phyloP scores from a whole-genome alignment of 2,329 filamentous ascomycete genomes.

The Botryotinia globosa region DNA sequence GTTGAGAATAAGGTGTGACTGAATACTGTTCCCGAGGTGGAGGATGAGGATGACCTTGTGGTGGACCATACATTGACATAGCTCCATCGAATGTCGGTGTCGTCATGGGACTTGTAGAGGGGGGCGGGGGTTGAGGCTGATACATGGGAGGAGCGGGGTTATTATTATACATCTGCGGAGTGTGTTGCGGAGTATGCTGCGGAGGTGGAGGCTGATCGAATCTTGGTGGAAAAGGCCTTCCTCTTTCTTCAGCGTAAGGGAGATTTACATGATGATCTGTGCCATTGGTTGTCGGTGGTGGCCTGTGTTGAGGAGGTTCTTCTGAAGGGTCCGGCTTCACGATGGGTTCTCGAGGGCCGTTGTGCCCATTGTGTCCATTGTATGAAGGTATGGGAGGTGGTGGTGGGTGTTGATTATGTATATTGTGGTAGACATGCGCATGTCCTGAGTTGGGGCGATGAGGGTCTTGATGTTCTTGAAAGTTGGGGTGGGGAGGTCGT shows the following conservation, averaged over 20 bases:
- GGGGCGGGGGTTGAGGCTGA: constrained; percentile 28
- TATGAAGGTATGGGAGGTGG: constrained; percentile 40
- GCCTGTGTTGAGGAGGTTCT: constrained; percentile 41
- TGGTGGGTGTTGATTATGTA: constrained; percentile 40
- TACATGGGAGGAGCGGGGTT: constrained; percentile 25
- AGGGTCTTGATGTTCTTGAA: constrained; percentile 34
- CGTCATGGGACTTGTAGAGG: constrained; percentile 35
- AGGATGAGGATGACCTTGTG: constrained; percentile 23
- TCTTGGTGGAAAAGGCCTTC: constrained; percentile 25
- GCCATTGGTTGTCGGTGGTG: constrained; percentile 33
- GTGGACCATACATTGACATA: constrained; percentile 25
- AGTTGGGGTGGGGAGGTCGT: constrained; percentile 48
- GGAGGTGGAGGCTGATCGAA: constrained; percentile 29
- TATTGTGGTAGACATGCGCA: constrained; percentile 32
- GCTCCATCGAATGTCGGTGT: constrained; percentile 21
- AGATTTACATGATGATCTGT: constrained; percentile 33
- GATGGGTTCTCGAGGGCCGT: constrained; percentile 46
- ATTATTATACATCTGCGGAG: constrained; percentile 13
- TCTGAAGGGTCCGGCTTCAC: constrained; percentile 53
- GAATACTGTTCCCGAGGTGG: constrained; percentile 30
- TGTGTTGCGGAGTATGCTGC: constrained; percentile 15
- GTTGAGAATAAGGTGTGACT: constrained; percentile 13
- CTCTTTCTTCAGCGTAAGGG: constrained; percentile 32
- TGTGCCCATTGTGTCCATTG: constrained; percentile 18
- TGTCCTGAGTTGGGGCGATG: constrained; percentile 34